Percentiles rank a stretch among this genome's conserved stretches.
These are phyloP conservation scores for Candida koratica DNA, from an alignment of 805 yeast genomes.

Conservation along the genomic window DNA sequence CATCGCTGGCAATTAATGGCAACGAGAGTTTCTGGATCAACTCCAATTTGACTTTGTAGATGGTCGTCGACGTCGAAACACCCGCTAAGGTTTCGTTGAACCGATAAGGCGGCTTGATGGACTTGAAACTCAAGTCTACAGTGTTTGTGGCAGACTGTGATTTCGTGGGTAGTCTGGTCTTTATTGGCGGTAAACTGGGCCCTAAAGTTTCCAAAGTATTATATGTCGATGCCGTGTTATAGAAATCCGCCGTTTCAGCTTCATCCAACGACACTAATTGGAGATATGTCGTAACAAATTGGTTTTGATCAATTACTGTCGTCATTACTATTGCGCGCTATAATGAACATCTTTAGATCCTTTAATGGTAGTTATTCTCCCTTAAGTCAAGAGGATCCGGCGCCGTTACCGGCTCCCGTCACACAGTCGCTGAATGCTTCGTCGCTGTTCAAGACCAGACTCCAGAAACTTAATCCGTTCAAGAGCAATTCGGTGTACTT, in stretches of 20 bases:
- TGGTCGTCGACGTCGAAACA: conserved; percentile 25
- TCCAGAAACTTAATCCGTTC: conserved; percentile 40
- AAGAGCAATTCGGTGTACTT: conserved; percentile 33
- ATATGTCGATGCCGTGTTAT: conserved; percentile 31
- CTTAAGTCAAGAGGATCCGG: conserved; percentile 31
- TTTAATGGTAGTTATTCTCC: conserved; percentile 28
- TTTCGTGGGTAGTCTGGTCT: conserved; percentile 21
- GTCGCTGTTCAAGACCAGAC: conserved; percentile 24
- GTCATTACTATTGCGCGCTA: background rate
- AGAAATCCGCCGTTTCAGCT: conserved; percentile 30
- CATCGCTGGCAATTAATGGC: conserved; percentile 33
- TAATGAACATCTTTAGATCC: conserved; percentile 39
- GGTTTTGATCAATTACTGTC: conserved; percentile 26
- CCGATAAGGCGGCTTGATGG: conserved; percentile 67
- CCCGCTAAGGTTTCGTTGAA: conserved; percentile 36
- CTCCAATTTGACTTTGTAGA: conserved; percentile 36
- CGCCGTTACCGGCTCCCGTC: conserved; percentile 38
- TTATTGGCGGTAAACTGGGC: conserved; percentile 47
- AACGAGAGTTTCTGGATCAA: conserved; percentile 29
- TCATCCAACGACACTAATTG: conserved; percentile 45
- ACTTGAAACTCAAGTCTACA: conserved; percentile 46
- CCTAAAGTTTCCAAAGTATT: conserved; percentile 32
- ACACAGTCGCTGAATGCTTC: conserved; percentile 23
- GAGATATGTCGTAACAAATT: conserved; percentile 47
- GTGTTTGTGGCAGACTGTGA: conserved; percentile 7